Conservation (phyloP, 208 protist genomes). For the Trypanosomatidae sp. region DNA sequence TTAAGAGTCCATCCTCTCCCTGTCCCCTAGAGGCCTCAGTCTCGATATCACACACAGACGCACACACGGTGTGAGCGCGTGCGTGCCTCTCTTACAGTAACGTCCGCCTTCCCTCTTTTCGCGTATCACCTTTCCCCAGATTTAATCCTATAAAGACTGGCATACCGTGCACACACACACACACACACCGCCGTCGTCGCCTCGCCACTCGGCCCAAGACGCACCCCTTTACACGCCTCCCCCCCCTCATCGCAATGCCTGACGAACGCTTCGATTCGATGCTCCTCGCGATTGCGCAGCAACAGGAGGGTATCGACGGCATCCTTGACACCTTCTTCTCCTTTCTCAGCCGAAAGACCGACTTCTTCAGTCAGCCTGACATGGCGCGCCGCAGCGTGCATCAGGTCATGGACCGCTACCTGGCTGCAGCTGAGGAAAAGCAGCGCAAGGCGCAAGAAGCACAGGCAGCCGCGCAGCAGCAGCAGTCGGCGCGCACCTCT, state of each 20-base stretch:
- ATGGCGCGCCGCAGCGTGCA: constrained; percentile 56
- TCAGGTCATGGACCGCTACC: constrained; percentile 56
- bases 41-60: background rate
- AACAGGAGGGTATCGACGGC: constrained; percentile 87
- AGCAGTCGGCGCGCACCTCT: constrained; percentile 16
- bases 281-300: constrained; percentile 92
- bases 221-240: background rate
- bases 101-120: background rate
- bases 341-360: constrained; percentile 91
- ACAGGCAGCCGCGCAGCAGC: constrained; percentile 14
- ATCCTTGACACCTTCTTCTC: constrained; percentile 93
- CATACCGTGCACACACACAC: background rate
- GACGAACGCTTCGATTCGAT: constrained; percentile 85
- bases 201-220: background rate
- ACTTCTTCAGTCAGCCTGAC: constrained; percentile 91
- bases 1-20: background rate
- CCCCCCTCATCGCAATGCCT: constrained; percentile 21
- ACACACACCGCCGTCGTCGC: background rate
- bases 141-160: background rate
- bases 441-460: constrained; percentile 29
- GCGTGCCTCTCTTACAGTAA: background rate
- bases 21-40: background rate
- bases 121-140: background rate
- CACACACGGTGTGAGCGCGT: background rate
- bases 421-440: constrained; percentile 56